Percentiles rank a stretch among this genome's conserved stretches.
phyloP scores from a whole-genome alignment of 208 protist species.

The Trypanosoma conorhini region DNA sequence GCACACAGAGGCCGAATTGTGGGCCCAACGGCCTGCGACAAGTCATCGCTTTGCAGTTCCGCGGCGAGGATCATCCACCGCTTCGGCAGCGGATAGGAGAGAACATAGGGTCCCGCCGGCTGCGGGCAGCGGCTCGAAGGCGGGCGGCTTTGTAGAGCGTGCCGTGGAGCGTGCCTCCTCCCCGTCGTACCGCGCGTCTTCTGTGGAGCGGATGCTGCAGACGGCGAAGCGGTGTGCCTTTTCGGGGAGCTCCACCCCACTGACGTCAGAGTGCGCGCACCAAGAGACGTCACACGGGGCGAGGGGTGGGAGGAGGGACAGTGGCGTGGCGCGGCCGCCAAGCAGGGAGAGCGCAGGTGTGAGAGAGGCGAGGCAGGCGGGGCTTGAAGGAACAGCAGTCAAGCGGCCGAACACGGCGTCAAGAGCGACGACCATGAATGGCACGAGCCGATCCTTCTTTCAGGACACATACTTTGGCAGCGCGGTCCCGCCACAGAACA shows the following conservation, averaged over 20 bases:
- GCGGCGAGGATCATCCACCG: background rate
- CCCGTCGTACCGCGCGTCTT: conserved; percentile 5
- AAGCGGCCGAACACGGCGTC: background rate
- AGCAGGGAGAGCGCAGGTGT: background rate
- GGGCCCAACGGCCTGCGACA: background rate
- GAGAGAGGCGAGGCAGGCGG: background rate
- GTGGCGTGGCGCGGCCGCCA: background rate
- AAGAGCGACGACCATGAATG: background rate
- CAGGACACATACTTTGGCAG: background rate
- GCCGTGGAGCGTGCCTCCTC: conserved; percentile 5
- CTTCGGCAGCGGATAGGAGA: background rate
- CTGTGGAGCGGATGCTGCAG: conserved; percentile 27
- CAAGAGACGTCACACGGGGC: background rate
- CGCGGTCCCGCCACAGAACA: conserved; percentile 1
- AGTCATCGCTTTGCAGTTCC: conserved; percentile 11
- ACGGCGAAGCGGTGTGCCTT: conserved; percentile 18
- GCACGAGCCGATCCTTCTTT: background rate
- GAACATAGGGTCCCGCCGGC: background rate
- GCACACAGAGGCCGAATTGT: background rate
- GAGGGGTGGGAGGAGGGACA: background rate
- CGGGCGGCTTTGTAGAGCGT: conserved; percentile 6
- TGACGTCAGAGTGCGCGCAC: background rate
- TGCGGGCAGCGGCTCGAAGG: background rate
- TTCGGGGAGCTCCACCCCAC: background rate
- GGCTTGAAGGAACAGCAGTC: background rate